A percentile compares a stretch with the other conserved stretches of the same genome.
These are phyloP conservation scores for Conringia planisiliqua DNA, from an alignment of 345 rosid genomes.

Conservation along the genomic window DNA sequence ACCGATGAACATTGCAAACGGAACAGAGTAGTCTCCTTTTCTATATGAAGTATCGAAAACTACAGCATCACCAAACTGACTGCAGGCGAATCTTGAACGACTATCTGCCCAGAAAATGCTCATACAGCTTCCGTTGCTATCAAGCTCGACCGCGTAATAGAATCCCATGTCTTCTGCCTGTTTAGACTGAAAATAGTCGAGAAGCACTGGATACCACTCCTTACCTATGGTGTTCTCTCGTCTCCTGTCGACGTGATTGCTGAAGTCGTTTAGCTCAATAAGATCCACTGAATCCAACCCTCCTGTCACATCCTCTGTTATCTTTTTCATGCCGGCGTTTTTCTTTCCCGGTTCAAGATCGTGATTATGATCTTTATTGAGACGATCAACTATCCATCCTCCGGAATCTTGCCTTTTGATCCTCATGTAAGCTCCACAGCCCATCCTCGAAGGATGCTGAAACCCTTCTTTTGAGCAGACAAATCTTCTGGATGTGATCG, in stretches of 20 bases:
- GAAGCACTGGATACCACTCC: slow-evolving; percentile 68
- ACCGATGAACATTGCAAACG: slow-evolving; percentile 77
- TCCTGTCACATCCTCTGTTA: slow-evolving; percentile 48
- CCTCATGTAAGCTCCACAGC: slow-evolving; percentile 95
- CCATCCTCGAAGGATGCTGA: slow-evolving; percentile 88
- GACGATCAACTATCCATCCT: slow-evolving; percentile 87
- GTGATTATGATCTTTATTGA: slow-evolving; percentile 71
- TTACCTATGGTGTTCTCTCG: slow-evolving; percentile 57
- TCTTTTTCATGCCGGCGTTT: slow-evolving; percentile 48
- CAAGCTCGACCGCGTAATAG: slow-evolving; percentile 69
- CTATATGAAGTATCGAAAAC: slow-evolving; percentile 75
- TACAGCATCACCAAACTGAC: slow-evolving; percentile 79
- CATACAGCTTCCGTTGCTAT: slow-evolving; percentile 55
- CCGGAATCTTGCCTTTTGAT: slow-evolving; percentile 76
- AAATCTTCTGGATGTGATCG: slow-evolving; percentile 79
- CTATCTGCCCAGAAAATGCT: slow-evolving; percentile 90
- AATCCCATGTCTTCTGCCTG: slow-evolving; percentile 83
- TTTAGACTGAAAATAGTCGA: slow-evolving; percentile 65
- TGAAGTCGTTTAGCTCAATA: slow-evolving; percentile 37
- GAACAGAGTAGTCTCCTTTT: slow-evolving; percentile 52
- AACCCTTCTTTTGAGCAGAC: slow-evolving; percentile 95
- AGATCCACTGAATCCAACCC: slow-evolving; percentile 50
- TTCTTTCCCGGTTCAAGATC: slow-evolving; percentile 50
- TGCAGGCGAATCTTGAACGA: slow-evolving; percentile 73
- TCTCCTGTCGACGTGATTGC: slow-evolving; percentile 27